A percentile compares a stretch with the other conserved stretches of the same genome.
These are phyloP conservation scores for Phytophthora hybrid DNA, from an alignment of 352 stramenopile genomes.

Conservation along the genomic window DNA sequence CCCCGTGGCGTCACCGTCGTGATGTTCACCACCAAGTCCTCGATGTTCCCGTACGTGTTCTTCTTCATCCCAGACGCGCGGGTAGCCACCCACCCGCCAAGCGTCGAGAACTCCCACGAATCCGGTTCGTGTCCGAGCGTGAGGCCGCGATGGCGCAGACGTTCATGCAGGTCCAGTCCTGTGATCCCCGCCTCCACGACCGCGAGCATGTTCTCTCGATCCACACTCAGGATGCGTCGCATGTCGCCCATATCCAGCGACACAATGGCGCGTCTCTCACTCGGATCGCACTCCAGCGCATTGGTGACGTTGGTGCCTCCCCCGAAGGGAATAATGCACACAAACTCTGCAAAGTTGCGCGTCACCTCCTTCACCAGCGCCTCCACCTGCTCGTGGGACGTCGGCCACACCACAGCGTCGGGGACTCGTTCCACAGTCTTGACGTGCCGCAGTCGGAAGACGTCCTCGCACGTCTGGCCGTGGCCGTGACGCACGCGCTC, in stretches of 20 bases:
- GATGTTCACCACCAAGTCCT: constrained; percentile 92
- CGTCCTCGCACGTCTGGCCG: constrained; percentile 78
- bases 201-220: constrained; percentile 89
- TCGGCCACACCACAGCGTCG: constrained; percentile 93
- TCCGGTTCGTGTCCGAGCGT: constrained; percentile 95
- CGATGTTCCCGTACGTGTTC: constrained; percentile 95
- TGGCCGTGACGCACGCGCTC: constrained; percentile 75
- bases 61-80: constrained; percentile 96
- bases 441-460: constrained; percentile 64
- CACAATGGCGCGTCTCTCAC: constrained; percentile 91
- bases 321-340: constrained; percentile 95
- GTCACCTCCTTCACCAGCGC: constrained; percentile 80
- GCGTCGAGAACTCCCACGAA: constrained; percentile 94
- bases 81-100: constrained; percentile 94
- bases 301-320: constrained; percentile 93
- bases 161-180: constrained; percentile 88
- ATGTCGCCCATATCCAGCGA: constrained; percentile 95
- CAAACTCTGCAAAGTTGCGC: constrained; percentile 48
- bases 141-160: constrained; percentile 84
- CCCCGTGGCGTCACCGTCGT: constrained; percentile 75
- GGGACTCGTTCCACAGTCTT: constrained; percentile 72
- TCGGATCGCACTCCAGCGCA: constrained; percentile 61
- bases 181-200: constrained; percentile 93
- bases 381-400: constrained; percentile 83
- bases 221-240: constrained; percentile 70